Evolutionary conservation across 2,329 filamentous ascomycete species (phyloP).

Genomic region (Diaporthe sp.): DNA sequence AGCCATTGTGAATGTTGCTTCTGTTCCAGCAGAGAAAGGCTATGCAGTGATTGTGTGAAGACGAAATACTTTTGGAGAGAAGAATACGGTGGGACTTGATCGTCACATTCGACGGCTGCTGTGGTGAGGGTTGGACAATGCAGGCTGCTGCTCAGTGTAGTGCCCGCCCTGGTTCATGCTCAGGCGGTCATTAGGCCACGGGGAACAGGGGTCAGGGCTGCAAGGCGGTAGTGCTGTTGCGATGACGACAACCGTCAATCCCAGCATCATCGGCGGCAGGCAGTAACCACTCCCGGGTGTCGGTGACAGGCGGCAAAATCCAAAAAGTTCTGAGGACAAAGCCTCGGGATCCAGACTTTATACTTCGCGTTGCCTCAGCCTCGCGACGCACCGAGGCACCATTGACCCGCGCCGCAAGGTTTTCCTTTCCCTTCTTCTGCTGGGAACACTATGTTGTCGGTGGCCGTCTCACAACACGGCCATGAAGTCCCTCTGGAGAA

Average conservation of each 20-base stretch:
- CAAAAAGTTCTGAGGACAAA: slow-evolving; percentile 32
- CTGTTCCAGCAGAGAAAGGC: neutral
- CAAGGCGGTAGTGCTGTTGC: neutral
- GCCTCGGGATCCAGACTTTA: neutral
- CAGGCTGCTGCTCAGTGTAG: neutral
- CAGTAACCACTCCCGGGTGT: neutral
- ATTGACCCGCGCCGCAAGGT: neutral
- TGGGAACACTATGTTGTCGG: slow-evolving; percentile 35
- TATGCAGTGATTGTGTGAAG: neutral
- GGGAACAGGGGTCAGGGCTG: slow-evolving; percentile 18
- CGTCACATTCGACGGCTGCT: neutral
- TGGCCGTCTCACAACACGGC: slow-evolving; percentile 12
- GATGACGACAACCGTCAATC: slow-evolving; percentile 21
- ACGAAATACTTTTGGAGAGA: neutral
- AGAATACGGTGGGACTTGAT: neutral
- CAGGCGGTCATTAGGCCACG: slow-evolving; percentile 13
- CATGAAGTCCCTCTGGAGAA: slow-evolving; percentile 39
- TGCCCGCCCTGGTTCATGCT: slow-evolving; percentile 11
- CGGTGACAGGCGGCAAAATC: slow-evolving; percentile 33
- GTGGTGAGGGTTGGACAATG: neutral
- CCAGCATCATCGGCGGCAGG: slow-evolving; percentile 19
- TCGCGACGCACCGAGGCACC: neutral
- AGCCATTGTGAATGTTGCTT: slow-evolving; percentile 64
- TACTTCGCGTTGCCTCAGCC: neutral
- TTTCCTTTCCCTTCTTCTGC: neutral